phyloP scores from a whole-genome alignment of 1,284 basidiomycete genomes.

The Trichosporon ovoides region DNA sequence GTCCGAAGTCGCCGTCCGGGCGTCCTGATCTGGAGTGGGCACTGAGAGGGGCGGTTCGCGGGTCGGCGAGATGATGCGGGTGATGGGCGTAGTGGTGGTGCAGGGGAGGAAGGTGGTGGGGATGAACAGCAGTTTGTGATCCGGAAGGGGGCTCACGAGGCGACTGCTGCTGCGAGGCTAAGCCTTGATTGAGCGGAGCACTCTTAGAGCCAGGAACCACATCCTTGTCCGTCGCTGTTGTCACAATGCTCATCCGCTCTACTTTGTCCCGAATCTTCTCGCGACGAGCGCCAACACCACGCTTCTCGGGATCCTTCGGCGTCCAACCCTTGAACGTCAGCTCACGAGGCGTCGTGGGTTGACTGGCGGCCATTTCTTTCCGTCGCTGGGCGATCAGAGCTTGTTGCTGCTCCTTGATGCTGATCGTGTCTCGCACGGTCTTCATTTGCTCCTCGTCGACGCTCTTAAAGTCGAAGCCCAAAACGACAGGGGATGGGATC shows the following conservation, averaged over 20 bases:
- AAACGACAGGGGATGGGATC: constrained; percentile 43
- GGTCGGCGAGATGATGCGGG: constrained; percentile 32
- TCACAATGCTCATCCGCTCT: constrained; percentile 42
- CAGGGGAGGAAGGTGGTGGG: constrained; percentile 34
- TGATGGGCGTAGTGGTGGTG: constrained; percentile 15
- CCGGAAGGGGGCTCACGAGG: constrained; percentile 38
- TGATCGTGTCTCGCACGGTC: constrained; percentile 46
- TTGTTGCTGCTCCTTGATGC: constrained; percentile 46
- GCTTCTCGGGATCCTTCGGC: constrained; percentile 33
- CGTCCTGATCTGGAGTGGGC: constrained; percentile 20
- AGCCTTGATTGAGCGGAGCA: constrained; percentile 40
- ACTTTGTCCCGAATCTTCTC: constrained; percentile 46
- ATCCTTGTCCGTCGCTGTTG: constrained; percentile 34
- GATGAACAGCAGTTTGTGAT: constrained; percentile 35
- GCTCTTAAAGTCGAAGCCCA: constrained; percentile 45
- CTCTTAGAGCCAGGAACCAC: constrained; percentile 40
- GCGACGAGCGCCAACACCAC: constrained; percentile 37
- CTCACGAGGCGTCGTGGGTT: constrained; percentile 38
- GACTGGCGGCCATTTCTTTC: constrained; percentile 33
- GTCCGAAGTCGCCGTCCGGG: constrained; percentile 33
- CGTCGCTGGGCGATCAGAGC: constrained; percentile 43
- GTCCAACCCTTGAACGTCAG: constrained; percentile 45
- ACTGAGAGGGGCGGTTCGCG: constrained; percentile 33
- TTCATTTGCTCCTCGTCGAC: constrained; percentile 43
- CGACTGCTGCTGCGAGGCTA: constrained; percentile 38